Base-by-base conservation (phyloP, 2,329 filamentous ascomycete species). In the Claviceps digitariae region DNA sequence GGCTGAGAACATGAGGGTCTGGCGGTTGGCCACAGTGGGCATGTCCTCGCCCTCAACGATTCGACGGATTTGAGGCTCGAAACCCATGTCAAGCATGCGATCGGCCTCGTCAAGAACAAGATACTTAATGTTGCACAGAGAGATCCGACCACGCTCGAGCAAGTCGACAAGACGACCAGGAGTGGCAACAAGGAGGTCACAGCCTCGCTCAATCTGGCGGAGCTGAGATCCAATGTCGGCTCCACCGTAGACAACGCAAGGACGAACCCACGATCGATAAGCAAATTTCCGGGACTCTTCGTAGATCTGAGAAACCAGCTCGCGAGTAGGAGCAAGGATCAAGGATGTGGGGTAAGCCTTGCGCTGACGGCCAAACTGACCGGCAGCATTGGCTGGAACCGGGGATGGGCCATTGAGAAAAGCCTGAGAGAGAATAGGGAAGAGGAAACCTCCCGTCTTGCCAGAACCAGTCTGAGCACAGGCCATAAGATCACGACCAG, bases 1-100 rank as follows among this genome's bases (percentile, higher is more conserved):
- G 70, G 93, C 93, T 43, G 93, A 98, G 72, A 98, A 98, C 93
- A 98, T 98, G 77, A 98, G 91, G 53, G 93, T 98, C 74, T 98
- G 93, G 66, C 93, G 90, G 63, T 79, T 76, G 60, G 83, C 75
- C 56, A 91, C 87, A 52, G 73, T 71, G 54, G 93, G 93, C 93
- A 98, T 98, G 65, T 98, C 93, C 74, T 97, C 93, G 56, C 90
- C 90, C 74, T 97, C 91, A 47, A 98, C 93, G 65, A 98, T 97
- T 64, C 91, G 87, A 66, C 93, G 90, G 68, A 98, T 98, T 76
- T 98, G 93, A 65, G 93, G 93, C 78, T 98, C 93, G 79, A 98
- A 98, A 93, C 93, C 93, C 93, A 98, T 98, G 81, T 98, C 93
- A 79, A 98, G 80, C 93, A 98, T 98, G 71, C 93, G 93, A 77